Conservation (phyloP, 192 early-diverging fungal species). For the Spizellomyces sp. region DNA sequence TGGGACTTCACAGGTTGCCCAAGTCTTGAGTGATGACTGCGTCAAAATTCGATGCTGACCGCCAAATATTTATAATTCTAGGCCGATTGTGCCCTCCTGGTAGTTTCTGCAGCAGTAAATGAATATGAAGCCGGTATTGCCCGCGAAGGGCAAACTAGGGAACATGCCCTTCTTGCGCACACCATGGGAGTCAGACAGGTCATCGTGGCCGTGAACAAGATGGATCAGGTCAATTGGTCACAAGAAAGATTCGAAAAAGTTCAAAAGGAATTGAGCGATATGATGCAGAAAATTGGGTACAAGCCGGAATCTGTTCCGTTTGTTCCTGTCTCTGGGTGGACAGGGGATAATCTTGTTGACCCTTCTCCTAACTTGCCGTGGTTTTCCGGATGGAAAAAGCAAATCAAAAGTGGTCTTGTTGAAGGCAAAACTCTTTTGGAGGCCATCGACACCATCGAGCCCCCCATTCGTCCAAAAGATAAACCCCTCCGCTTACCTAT, state of each 20-base stretch:
- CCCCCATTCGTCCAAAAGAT: conserved; percentile 82
- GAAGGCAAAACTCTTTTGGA: conserved; percentile 80
- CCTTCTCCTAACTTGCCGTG: conserved; percentile 77
- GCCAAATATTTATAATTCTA: no score
- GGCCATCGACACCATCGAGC: conserved; percentile 92
- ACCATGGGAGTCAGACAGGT: conserved; percentile 97
- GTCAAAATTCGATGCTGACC: no score
- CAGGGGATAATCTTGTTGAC: conserved; percentile 97
- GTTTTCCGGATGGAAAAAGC: conserved; percentile 70
- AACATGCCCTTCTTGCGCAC: conserved; percentile 96
- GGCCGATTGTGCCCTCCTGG: conserved; percentile 87
- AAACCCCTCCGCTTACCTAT: conserved; percentile 95
- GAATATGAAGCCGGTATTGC: conserved; percentile 99
- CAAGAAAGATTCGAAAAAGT: conserved; percentile 93
- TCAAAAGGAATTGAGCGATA: conserved; percentile 86
- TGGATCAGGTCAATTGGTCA: conserved; percentile 96
- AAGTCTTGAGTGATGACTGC: no score
- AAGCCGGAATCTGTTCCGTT: conserved; percentile 76
- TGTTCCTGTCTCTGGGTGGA: conserved; percentile 96
- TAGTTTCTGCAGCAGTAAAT: conserved; percentile 93
- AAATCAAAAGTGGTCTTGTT: conserved; percentile 64
- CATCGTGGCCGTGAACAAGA: conserved; percentile 99
- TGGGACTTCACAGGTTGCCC: conserved; percentile 82
- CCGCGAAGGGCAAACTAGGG: conserved; percentile 96
- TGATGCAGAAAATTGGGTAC: conserved; percentile 98